phyloP scores from a whole-genome alignment of 352 stramenopile genomes.

The Phytophthora europaea region DNA sequence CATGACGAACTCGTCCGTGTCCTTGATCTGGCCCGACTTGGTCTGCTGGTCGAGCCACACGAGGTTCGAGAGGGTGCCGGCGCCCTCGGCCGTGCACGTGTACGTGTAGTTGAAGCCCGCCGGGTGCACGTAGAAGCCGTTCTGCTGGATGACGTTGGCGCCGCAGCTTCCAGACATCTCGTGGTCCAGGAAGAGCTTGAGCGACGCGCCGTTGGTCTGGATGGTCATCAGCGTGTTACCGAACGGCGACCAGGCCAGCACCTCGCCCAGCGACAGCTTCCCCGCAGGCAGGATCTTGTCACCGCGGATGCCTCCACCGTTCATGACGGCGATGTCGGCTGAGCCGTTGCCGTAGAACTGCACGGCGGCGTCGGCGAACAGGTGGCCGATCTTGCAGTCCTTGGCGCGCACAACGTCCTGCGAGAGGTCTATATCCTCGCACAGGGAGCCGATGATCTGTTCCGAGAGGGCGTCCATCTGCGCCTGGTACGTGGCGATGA shows the following conservation, averaged over 20 bases:
- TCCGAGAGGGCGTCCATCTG: slow-evolving; percentile 56
- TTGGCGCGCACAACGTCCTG: slow-evolving; percentile 59
- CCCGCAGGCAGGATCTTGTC: slow-evolving; percentile 67
- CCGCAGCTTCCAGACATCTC: slow-evolving; percentile 67
- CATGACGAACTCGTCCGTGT: slow-evolving; percentile 71
- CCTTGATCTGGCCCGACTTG: slow-evolving; percentile 50
- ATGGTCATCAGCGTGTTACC: slow-evolving; percentile 74
- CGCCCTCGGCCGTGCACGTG: slow-evolving; percentile 53
- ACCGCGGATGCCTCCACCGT: slow-evolving; percentile 74
- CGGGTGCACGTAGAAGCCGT: slow-evolving; percentile 76
- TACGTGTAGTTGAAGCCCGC: slow-evolving; percentile 78
- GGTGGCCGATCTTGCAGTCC: slow-evolving; percentile 62
- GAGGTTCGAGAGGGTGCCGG: slow-evolving; percentile 55
- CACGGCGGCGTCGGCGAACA: slow-evolving; percentile 62
- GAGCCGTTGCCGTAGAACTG: slow-evolving; percentile 62
- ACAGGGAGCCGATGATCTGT: slow-evolving; percentile 62
- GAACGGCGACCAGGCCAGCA: slow-evolving; percentile 77
- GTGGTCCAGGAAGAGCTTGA: slow-evolving; percentile 68
- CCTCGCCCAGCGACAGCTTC: slow-evolving; percentile 59
- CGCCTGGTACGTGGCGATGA: slow-evolving; percentile 58
- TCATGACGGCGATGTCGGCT: slow-evolving; percentile 68
- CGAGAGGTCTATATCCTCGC: slow-evolving; percentile 61
- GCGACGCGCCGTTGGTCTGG: slow-evolving; percentile 59
- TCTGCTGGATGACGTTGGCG: slow-evolving; percentile 50
- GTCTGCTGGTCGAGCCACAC: slow-evolving; percentile 72